Conservation (phyloP, 768 basidiomycete genomes). For the Russula dissimulans region DNA sequence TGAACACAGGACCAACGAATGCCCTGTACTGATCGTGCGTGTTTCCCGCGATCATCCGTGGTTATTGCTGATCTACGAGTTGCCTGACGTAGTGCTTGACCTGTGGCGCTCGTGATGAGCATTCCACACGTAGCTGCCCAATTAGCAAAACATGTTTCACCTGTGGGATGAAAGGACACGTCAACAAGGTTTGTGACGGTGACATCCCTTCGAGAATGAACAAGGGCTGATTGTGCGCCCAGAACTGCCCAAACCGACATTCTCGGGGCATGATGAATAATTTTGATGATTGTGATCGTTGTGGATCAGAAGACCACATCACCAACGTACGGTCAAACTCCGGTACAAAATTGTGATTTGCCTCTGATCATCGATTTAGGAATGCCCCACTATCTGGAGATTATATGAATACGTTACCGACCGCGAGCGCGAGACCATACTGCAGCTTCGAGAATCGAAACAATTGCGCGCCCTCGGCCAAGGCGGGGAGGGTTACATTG, state of each 20-base stretch:
- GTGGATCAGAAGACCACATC: slow-evolving; percentile 54
- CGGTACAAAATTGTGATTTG: neutral
- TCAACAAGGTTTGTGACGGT: slow-evolving; percentile 41
- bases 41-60: neutral
- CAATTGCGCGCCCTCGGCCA: slow-evolving; percentile 44
- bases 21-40: slow-evolving; percentile 63
- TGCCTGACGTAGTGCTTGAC: slow-evolving; percentile 52
- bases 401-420: slow-evolving; percentile 64
- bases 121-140: slow-evolving; percentile 67
- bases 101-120: slow-evolving; percentile 74
- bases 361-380: slow-evolving; percentile 34
- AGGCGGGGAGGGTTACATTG: slow-evolving; percentile 75
- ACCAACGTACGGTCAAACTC: slow-evolving; percentile 42
- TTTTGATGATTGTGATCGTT: slow-evolving; percentile 55
- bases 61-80: neutral
- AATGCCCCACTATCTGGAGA: slow-evolving; percentile 79
- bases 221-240: neutral
- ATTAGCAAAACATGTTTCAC: slow-evolving; percentile 72
- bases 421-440: slow-evolving; percentile 37
- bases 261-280: slow-evolving; percentile 24
- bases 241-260: slow-evolving; percentile 67
- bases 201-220: neutral
- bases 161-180: slow-evolving; percentile 80
- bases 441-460: slow-evolving; percentile 41
- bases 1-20: slow-evolving; percentile 58